Evolutionary conservation across 331 rosid genomes (phyloP).

Genomic region (Quercus lobata): DNA sequence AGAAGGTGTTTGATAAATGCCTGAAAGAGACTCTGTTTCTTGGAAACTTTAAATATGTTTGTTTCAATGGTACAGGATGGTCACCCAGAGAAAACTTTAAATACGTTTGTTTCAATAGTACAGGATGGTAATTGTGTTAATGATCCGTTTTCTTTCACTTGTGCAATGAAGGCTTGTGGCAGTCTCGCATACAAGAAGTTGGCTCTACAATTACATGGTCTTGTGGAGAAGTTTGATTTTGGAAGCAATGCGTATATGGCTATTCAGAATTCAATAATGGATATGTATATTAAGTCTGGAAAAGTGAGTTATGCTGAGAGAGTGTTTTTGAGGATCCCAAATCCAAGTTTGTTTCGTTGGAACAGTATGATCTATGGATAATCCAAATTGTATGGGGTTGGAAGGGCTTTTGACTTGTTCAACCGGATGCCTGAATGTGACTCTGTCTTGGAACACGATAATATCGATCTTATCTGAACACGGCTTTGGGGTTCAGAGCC

Average conservation of each 20-base stretch:
- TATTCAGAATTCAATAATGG: conserved; percentile 63
- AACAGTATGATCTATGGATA: no score
- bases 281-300: conserved; percentile 76
- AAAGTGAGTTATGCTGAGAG: conserved; percentile 41
- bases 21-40: conserved; percentile 61
- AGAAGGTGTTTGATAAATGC: conserved; percentile 65
- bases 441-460: conserved; percentile 49
- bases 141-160: conserved; percentile 52
- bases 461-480: conserved; percentile 65
- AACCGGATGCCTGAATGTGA: no score
- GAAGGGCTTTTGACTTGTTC: conserved; percentile 29
- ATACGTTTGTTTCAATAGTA: conserved; percentile 49
- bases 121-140: conserved; percentile 12
- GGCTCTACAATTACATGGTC: conserved; percentile 63
- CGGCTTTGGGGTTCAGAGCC: conserved; percentile 55
- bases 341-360: conserved; percentile 70
- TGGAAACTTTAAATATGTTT: conserved; percentile 65
- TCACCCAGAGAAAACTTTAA: no score
- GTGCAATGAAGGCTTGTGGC: conserved; percentile 77
- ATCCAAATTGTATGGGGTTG: no score
- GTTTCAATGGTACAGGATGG: no score
- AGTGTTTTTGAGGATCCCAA: conserved; percentile 38
- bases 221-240: conserved; percentile 39
- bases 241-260: no score
- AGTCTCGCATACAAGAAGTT: conserved; percentile 33